Percentiles rank a stretch among this genome's conserved stretches.
These are phyloP conservation scores for Penicillium sp. DNA, from an alignment of 2,329 filamentous ascomycete species.

Conservation along the genomic window DNA sequence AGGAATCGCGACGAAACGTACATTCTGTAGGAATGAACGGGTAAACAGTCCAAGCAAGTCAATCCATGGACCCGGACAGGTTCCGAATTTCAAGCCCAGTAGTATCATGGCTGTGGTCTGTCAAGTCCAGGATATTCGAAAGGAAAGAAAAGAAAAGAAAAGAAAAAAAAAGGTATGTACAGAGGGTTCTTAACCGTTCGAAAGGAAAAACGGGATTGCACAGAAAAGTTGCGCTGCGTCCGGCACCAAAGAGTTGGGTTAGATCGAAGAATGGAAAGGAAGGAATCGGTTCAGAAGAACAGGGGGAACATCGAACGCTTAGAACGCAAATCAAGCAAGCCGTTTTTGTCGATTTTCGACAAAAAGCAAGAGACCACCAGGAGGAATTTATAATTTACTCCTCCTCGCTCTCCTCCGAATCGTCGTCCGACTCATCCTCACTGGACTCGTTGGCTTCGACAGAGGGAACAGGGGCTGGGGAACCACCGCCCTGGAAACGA, in stretches of 20 bases:
- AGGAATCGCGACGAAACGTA: conserved; percentile 3
- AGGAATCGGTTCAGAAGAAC: not conserved
- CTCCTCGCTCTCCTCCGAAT: conserved; percentile 47
- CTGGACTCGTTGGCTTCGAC: conserved; percentile 45
- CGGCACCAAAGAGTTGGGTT: not conserved
- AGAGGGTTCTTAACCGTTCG: conserved; percentile 1
- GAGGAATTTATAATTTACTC: conserved; percentile 33
- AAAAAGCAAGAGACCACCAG: conserved; percentile 1
- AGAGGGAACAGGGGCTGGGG: conserved; percentile 42
- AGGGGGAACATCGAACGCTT: conserved; percentile 13
- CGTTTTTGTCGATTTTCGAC: conserved; percentile 3
- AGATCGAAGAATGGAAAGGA: not conserved
- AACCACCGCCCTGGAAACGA: conserved; percentile 43
- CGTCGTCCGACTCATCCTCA: conserved; percentile 46
- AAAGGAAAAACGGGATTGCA: not conserved
- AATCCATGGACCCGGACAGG: conserved; percentile 9
- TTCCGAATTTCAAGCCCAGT: conserved; percentile 11
- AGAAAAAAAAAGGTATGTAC: conserved; percentile 20
- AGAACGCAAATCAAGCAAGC: conserved; percentile 22
- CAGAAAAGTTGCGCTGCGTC: not conserved
- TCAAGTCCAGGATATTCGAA: conserved; percentile 11
- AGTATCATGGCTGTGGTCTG: conserved; percentile 2
- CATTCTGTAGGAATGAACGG: conserved; percentile 4
- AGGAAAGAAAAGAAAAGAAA: conserved; percentile 2
- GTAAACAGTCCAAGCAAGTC: conserved; percentile 12